A percentile compares a stretch with the other conserved stretches of the same genome.
These are phyloP conservation scores for Rhododendron mucronatum DNA, from an alignment of 148 eudicot species.

Conservation along the genomic window DNA sequence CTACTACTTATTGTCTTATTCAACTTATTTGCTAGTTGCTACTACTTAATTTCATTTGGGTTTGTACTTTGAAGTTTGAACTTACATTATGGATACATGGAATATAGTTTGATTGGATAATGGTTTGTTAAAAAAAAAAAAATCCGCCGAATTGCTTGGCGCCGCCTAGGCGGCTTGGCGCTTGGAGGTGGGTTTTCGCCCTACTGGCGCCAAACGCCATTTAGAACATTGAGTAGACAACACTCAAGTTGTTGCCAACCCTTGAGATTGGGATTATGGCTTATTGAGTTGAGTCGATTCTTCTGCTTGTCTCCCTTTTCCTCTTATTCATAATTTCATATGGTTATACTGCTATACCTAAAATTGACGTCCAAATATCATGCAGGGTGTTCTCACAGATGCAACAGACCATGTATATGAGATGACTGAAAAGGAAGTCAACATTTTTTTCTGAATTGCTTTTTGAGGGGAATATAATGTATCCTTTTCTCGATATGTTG, in stretches of 20 bases:
- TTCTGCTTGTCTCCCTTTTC: neutral
- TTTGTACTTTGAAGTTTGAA: too few species aligned
- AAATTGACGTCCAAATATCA: constrained; percentile 11
- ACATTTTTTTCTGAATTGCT: constrained; percentile 44
- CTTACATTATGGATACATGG: too few species aligned
- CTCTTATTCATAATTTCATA: neutral
- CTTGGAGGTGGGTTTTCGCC: too few species aligned
- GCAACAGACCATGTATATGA: constrained; percentile 92
- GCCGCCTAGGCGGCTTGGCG: too few species aligned
- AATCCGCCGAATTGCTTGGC: too few species aligned
- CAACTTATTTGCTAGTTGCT: too few species aligned
- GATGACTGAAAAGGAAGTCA: constrained; percentile 82
- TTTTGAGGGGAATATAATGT: neutral
- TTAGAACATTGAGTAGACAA: neutral
- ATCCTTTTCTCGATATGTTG: neutral
- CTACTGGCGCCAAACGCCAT: too few species aligned
- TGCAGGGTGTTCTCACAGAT: constrained; percentile 86
- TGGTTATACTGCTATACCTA: neutral
- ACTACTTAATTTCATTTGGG: too few species aligned
- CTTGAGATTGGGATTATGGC: neutral
- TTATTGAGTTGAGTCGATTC: neutral
- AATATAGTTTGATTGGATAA: too few species aligned
- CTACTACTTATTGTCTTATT: too few species aligned
- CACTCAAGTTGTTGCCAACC: neutral
- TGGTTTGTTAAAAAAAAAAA: too few species aligned